These are phyloP conservation scores for Carex sylvatica DNA, from an alignment of 202 grass and related monocot genomes.

Conservation along the genomic window DNA sequence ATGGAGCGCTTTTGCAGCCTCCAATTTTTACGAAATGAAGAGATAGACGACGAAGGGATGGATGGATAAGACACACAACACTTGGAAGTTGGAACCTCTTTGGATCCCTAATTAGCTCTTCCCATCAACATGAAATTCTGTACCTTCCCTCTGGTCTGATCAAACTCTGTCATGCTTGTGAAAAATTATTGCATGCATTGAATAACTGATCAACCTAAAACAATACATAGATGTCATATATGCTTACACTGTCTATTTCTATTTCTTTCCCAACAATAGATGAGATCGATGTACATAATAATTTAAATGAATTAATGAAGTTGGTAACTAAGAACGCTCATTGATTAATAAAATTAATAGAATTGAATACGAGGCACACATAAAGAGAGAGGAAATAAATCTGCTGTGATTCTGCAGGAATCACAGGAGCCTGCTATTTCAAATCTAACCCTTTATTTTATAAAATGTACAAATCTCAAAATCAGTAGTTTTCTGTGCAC, in stretches of 20 bases:
- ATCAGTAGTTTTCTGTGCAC: too few species aligned
- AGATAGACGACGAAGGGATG: not conserved
- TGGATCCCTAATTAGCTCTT: not conserved
- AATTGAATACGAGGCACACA: not conserved
- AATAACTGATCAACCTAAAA: not conserved
- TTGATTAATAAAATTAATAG: not conserved
- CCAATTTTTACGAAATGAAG: slow-evolving; percentile 17
- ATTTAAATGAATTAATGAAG: too few species aligned
- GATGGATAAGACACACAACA: slow-evolving; percentile 10
- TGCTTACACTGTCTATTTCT: too few species aligned
- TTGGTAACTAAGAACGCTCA: not conserved
- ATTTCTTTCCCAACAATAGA: too few species aligned
- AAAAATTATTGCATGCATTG: not conserved
- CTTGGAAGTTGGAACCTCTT: not conserved
- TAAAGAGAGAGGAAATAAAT: not conserved
- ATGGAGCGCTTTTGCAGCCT: not conserved
- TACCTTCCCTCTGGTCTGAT: not conserved
- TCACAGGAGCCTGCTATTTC: too few species aligned
- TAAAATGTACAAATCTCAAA: too few species aligned
- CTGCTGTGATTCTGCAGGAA: too few species aligned
- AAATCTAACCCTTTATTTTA: too few species aligned
- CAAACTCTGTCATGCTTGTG: not conserved
- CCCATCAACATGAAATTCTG: slow-evolving; percentile 16
- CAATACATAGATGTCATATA: too few species aligned
- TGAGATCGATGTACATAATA: too few species aligned